Conservation (phyloP, 345 rosid genomes). For the Syzygium oleosum region DNA sequence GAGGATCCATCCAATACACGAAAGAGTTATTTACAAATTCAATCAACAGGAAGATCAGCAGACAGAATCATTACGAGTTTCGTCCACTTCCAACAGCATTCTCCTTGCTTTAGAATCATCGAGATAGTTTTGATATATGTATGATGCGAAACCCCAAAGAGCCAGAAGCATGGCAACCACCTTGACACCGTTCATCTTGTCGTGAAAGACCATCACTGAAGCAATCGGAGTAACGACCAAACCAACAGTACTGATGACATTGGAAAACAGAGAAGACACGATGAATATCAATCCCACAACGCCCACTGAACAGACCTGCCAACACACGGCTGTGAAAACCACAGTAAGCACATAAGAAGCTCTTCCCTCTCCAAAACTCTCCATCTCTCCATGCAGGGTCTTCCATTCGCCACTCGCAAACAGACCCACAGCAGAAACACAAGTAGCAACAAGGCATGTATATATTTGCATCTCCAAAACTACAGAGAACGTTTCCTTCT, state of each 20-base stretch:
- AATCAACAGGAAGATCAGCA: neutral
- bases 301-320: conserved; percentile 70
- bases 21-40: neutral
- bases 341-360: conserved; percentile 46
- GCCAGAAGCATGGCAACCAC: conserved; percentile 58
- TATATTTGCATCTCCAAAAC: conserved; percentile 63
- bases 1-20: neutral
- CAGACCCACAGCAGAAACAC: conserved; percentile 29
- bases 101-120: conserved; percentile 41
- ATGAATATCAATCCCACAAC: conserved; percentile 61
- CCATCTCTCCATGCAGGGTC: conserved; percentile 46
- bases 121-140: conserved; percentile 48
- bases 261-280: conserved; percentile 69
- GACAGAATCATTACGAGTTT: conserved; percentile 3
- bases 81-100: conserved; percentile 2
- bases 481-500: conserved; percentile 38
- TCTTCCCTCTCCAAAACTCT: conserved; percentile 27
- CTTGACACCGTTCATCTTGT: conserved; percentile 59
- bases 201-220: conserved; percentile 45
- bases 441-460: conserved; percentile 37
- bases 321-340: conserved; percentile 43
- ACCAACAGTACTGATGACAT: conserved; percentile 54
- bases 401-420: conserved; percentile 72
- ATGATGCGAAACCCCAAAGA: conserved; percentile 49
- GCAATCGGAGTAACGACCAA: conserved; percentile 55